Percentiles rank a stretch among this genome's conserved stretches.
These are phyloP conservation scores for Microdochium trichocladiopsis DNA, from an alignment of 2,329 filamentous ascomycete genomes.

Conservation along the genomic window DNA sequence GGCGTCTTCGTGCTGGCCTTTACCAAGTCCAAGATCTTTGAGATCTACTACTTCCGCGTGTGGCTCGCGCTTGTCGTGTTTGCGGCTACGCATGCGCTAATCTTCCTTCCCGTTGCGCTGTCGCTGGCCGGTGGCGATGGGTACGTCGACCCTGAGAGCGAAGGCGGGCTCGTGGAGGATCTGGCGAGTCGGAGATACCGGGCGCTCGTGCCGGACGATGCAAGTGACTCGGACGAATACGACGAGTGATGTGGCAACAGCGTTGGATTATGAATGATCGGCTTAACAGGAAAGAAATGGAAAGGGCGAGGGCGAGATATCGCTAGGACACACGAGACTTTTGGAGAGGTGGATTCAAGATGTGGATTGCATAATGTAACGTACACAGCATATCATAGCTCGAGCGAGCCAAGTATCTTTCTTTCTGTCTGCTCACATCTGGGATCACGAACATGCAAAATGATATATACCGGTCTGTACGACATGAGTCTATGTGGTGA, in stretches of 20 bases:
- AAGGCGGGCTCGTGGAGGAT: slow-evolving; percentile 86
- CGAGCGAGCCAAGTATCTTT: no score
- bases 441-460: no score
- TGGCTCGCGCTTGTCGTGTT: slow-evolving; percentile 91
- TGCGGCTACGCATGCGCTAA: slow-evolving; percentile 78
- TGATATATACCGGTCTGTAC: no score
- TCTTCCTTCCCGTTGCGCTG: slow-evolving; percentile 86
- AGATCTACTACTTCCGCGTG: slow-evolving; percentile 97
- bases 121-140: slow-evolving; percentile 81
- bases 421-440: no score
- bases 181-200: slow-evolving; percentile 73
- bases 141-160: slow-evolving; percentile 80
- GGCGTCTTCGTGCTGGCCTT: slow-evolving; percentile 91
- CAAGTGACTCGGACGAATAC: slow-evolving; percentile 68
- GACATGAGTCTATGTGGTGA: no score
- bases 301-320: neutral
- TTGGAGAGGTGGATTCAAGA: no score
- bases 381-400: no score
- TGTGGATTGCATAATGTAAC: no score
- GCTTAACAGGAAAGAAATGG: neutral
- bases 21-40: slow-evolving; percentile 95
- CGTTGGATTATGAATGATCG: neutral
- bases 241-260: slow-evolving; percentile 22
- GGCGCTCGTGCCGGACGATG: slow-evolving; percentile 68
- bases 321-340: no score